Evolutionary conservation across 805 yeast species (phyloP), one percentile per base, ranked within the genome.

Genomic region (Lachancea quebecensis): DNA sequence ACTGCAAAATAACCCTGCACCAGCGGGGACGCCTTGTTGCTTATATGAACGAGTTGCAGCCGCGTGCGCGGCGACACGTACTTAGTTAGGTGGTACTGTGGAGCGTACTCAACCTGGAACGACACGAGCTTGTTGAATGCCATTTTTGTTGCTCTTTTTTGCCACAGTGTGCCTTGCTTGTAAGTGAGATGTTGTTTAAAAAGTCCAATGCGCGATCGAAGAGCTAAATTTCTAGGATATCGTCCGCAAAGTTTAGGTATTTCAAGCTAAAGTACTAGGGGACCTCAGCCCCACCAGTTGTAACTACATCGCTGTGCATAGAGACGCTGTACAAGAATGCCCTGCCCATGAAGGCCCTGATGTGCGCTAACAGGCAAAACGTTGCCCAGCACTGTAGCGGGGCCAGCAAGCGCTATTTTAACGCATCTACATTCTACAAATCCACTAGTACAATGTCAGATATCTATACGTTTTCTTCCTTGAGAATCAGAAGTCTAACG

Each of bases 1-100:
- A 93, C 95, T 1, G 96, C 95, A 64, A 93, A 88, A 59, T 84
- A 85, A n/a, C 98, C 99, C 57, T 82, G 81, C 2, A 93, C 89
- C 29, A 88, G 73, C 2, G 98, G 97, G 2, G 95, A 81, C 25
- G 88, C 82, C 57, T 84, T 85, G 46, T 64, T 65, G 57, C 81
- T 74, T 33, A 93, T 72, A 50, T 86, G 75, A 10, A 85, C 83
- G 18, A 89, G 65, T 62, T 86, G 95, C 29, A 91, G 74, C 0
- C 96, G 95, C 0, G 97, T 87, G 44, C 90, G 71, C 16, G 66
- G 55, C 0, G 97, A 88, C 35, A 73, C 69, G 89, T 95, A 90
- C 60, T 85, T 86, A 42, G 81, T 78, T 49, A 85, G 72, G 29
- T 62, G 66, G 29, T 62, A 55, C 0, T 83, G 76, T 1, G 93